Base-by-base conservation (phyloP, 202 grass and related monocot species). In the Bolboschoenoplectus hybrid region DNA sequence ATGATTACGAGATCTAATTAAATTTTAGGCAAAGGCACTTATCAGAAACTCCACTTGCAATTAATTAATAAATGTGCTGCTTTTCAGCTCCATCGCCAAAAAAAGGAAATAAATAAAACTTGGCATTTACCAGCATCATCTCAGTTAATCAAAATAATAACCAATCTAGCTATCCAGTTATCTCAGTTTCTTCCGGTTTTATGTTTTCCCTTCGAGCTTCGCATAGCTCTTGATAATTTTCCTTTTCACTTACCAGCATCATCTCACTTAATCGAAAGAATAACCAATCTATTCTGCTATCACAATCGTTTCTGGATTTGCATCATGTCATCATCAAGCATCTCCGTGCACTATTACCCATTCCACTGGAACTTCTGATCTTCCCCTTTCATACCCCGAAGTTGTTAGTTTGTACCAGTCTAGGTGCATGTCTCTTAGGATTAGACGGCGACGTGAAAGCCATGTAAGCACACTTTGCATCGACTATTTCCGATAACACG, bases 21-120 rank as follows among this genome's bases (percentile, higher is more conserved):
- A 41, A 80, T 4, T 80, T 60, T 80, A 41, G 53, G 75, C 34
- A 80, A 80, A 80, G 53, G 16, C 75, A 80, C 75, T 80, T 80
- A 80, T 41, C 75, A 61, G 3, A 20, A 79, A 13, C 35, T 40
- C 75, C 75, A 60, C 75, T 80, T 60, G 8, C 53, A 80, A 80
- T 80, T 80, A 19, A 80, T 80, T 77, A 77, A 17, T 55, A 60
- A 60, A 79, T 79, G 35, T 58, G 52, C 36, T 79, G 53, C 75
- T 60, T 41, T 79, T 60, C 8, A 60, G 53, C 35, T 41, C 16
- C 32, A 79, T 39, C 26, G 0, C 74, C 43, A 26, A 39, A 39
- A 78, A 7, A 57, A 57, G 12, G 14, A 57, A 39, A 78, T 40
- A 79, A 6, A 79, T 41, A n/a, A 60, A 35, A 60, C 53, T 2